Evolutionary conservation across 805 yeast genomes (phyloP).

Genomic region (Zygosaccharomyces gambellarensis): DNA sequence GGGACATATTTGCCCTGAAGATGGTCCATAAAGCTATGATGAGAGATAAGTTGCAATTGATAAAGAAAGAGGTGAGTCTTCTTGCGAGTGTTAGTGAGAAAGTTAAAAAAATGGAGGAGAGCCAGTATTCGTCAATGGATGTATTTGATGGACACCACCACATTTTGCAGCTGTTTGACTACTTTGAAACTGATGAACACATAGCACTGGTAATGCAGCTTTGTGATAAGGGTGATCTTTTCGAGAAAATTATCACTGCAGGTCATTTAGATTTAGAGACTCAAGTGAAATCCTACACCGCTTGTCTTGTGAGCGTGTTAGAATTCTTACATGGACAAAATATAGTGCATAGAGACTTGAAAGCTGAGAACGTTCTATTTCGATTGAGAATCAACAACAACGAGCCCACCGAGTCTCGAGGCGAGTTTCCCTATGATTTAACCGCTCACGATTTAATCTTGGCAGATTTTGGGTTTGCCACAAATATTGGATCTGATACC

Average conservation of each 20-base stretch:
- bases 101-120: conserved; percentile 33
- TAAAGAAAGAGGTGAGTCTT: conserved; percentile 59
- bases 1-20: conserved; percentile 46
- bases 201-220: conserved; percentile 59
- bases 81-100: conserved; percentile 32
- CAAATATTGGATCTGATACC: conserved; percentile 37
- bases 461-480: conserved; percentile 56
- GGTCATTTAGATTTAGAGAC: conserved; percentile 42
- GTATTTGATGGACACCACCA: conserved; percentile 40
- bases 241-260: conserved; percentile 49
- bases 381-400: conserved; percentile 25
- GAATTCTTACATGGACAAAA: conserved; percentile 53
- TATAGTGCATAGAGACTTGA: conserved; percentile 66
- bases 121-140: conserved; percentile 26
- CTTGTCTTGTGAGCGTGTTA: conserved; percentile 50
- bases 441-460: conserved; percentile 34
- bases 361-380: conserved; percentile 66
- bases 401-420: conserved; percentile 34
- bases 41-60: conserved; percentile 32
- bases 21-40: conserved; percentile 30
- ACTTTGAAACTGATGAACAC: conserved; percentile 60
- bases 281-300: conserved; percentile 47
- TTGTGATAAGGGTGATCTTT: conserved; percentile 65
- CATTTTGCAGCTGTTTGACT: conserved; percentile 59
- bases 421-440: conserved; percentile 37